Evolutionary conservation across 257 asterid species (phyloP).

Genomic region (Oldenlandia corymbosa): DNA sequence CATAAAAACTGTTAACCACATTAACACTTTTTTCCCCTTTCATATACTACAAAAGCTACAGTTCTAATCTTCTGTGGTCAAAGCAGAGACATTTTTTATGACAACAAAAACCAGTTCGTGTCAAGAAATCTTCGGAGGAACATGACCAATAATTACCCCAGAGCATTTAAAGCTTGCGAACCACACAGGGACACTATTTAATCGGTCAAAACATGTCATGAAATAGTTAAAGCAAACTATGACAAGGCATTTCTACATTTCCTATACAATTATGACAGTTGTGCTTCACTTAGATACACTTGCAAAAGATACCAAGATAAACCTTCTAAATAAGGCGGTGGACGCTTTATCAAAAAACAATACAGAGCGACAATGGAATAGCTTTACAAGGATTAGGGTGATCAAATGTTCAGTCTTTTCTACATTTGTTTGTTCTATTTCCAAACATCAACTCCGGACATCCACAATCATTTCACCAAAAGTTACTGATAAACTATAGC

Average conservation of each 20-base stretch:
- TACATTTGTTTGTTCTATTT: too few species aligned
- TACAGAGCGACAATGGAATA: background rate
- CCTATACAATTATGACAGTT: too few species aligned
- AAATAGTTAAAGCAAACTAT: too few species aligned
- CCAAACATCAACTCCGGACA: background rate
- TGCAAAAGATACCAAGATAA: background rate
- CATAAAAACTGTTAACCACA: background rate
- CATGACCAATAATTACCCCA: background rate
- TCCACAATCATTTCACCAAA: background rate
- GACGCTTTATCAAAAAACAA: background rate
- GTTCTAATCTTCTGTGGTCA: background rate
- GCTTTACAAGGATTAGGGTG: background rate
- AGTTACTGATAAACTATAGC: background rate
- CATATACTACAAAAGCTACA: background rate
- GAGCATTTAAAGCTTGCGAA: too few species aligned
- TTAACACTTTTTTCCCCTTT: background rate
- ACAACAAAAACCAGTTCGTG: background rate
- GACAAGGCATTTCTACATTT: background rate
- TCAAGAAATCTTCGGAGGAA: background rate
- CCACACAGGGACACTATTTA: too few species aligned
- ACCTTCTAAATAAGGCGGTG: background rate
- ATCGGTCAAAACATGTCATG: background rate
- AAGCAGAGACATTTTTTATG: background rate
- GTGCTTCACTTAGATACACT: background rate
- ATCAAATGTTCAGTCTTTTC: background rate